These are phyloP conservation scores for Thalia dealbata DNA, from an alignment of 176 grass and related monocot species.

Conservation along the genomic window DNA sequence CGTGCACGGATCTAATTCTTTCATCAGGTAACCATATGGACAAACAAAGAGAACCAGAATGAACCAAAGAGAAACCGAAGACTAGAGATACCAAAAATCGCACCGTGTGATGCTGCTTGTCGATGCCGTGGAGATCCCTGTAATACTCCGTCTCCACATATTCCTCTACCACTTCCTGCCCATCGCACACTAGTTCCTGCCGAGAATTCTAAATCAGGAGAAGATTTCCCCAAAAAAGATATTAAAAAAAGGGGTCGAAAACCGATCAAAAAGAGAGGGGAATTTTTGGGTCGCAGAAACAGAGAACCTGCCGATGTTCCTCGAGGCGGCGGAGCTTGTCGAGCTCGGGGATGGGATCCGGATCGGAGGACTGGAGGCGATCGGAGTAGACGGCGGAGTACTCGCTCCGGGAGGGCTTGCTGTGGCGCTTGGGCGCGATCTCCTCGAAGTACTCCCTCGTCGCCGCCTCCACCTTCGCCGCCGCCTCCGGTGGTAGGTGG, in stretches of 20 bases:
- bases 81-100: background rate
- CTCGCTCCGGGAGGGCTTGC: conserved; percentile 69
- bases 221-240: background rate
- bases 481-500: conserved; percentile 55
- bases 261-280: background rate
- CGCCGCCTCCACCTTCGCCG: conserved; percentile 50
- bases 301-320: conserved; percentile 36
- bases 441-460: conserved; percentile 63
- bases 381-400: conserved; percentile 22
- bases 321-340: conserved; percentile 48
- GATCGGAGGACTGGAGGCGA: background rate
- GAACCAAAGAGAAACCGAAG: background rate
- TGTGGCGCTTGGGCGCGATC: conserved; percentile 42
- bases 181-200: conserved; percentile 50
- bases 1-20: too few relatives aligned
- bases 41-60: background rate
- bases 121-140: conserved; percentile 55
- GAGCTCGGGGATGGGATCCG: conserved; percentile 41
- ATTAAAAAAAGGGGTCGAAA: too few relatives aligned
- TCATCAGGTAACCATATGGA: background rate
- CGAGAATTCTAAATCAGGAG: background rate
- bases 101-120: conserved; percentile 86
- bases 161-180: conserved; percentile 44
- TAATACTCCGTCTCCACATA: conserved; percentile 84
- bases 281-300: background rate